Evolutionary conservation across 1,284 basidiomycete species (phyloP).

Genomic region (Xanthoconium separans): DNA sequence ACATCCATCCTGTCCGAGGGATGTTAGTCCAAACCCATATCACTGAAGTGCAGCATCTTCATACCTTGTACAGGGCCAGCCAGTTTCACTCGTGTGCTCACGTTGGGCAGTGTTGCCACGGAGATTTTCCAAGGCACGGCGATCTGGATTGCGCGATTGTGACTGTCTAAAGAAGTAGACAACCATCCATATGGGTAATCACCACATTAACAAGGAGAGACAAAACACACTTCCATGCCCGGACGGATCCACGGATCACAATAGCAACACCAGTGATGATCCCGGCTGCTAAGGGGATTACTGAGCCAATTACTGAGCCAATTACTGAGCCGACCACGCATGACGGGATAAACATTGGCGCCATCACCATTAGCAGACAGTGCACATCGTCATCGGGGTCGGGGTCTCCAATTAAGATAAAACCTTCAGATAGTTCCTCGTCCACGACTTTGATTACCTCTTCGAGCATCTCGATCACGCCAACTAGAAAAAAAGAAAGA

Average conservation of each 20-base stretch:
- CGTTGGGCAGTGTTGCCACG: no score
- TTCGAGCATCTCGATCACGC: conserved; percentile 23
- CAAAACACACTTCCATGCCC: conserved; percentile 15
- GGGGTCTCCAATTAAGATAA: conserved; percentile 18
- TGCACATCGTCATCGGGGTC: no score
- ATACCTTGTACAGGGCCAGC: background rate
- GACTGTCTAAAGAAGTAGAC: conserved; percentile 4
- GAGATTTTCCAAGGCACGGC: background rate
- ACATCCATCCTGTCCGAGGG: background rate
- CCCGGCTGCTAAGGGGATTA: no score
- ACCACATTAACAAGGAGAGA: no score
- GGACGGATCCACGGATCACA: conserved; percentile 16
- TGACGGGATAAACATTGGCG: no score
- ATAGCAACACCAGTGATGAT: background rate
- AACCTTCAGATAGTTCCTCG: conserved; percentile 17
- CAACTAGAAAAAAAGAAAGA: conserved; percentile 9
- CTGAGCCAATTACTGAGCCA: no score
- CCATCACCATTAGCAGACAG: no score
- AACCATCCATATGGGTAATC: conserved; percentile 5
- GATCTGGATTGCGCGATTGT: conserved; percentile 1
- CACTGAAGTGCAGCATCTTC: background rate
- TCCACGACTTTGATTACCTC: conserved; percentile 27
- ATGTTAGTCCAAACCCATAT: no score
- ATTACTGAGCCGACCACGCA: no score
- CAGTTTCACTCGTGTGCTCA: background rate